These are phyloP conservation scores for Elongisporangium prolatum DNA, from an alignment of 352 stramenopile genomes.

Conservation along the genomic window DNA sequence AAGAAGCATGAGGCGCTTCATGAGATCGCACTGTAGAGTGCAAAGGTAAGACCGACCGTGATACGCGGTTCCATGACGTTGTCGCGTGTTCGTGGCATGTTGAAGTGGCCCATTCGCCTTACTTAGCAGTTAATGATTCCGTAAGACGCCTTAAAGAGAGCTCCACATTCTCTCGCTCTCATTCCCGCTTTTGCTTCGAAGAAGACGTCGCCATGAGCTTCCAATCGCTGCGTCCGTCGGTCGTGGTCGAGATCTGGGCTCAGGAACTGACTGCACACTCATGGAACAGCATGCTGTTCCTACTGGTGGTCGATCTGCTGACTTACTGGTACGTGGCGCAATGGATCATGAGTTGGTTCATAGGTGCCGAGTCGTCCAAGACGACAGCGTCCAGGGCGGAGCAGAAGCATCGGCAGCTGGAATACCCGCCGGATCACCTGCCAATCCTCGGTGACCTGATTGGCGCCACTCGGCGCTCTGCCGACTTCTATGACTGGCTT, in stretches of 20 bases:
- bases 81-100: neutral
- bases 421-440: conserved; percentile 2
- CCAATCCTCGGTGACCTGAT: conserved; percentile 3
- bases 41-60: neutral
- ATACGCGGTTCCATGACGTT: neutral
- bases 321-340: neutral
- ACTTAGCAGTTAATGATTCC: neutral
- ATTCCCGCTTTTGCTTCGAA: neutral
- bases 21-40: neutral
- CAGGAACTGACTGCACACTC: neutral
- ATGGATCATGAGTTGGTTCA: neutral
- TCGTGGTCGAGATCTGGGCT: neutral
- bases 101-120: neutral
- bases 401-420: neutral
- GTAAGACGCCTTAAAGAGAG: neutral
- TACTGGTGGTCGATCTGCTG: neutral
- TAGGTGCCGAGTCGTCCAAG: neutral
- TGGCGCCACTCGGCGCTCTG: neutral
- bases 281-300: neutral
- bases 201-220: neutral
- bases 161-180: neutral
- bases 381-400: neutral
- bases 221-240: neutral
- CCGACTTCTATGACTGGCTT: conserved; percentile 43
- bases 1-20: neutral